Evolutionary conservation across 306 rosid species (phyloP), one percentile per base, ranked within the genome.

Genomic region (Purshia tridentata): DNA sequence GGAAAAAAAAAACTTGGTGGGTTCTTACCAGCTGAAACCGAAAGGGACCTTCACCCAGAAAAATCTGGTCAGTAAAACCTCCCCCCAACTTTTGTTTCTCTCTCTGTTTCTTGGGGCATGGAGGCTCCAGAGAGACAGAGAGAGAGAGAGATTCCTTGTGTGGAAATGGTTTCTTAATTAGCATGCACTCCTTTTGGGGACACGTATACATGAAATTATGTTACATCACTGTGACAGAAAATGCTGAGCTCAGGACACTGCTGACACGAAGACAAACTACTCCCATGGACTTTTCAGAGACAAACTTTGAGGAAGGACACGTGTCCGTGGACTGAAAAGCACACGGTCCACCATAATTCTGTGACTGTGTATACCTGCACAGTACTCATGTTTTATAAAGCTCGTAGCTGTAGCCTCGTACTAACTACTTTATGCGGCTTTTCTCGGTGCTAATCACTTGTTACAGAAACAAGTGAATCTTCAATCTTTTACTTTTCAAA

Each of bases 151-250:
- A 49, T 19, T 50, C 29, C 41, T 20, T 45, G 5, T 59, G 65
- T 6, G 49, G n/a, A 40, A 55, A 42, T 55, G 65, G 41, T 44
- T 66, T 53, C 53, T 8, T 4, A 29, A 35, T 16, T 14, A 69
- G 45, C 50, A 72, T 23, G 77, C 3, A 63, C 75, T 73, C 71
- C 72, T 49, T 16, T n/a, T 1, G 3, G 57, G 59, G 84, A 82
- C 89, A 85, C 81, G 89, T 85, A 80, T 35, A 76, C 64, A 78
- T 35, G 74, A 42, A n/a, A 48, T 81, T 29, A 50, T 52, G 65
- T 79, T 67, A 70, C 70, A 72, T 76, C 76, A 70, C 15, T 67
- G 78, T 67, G 77, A 75, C 81, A 68, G 83, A 78, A 72, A 63
- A 75, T 75, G 81, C 72, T 62, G 62, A 41, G 64, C 51, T 29